phyloP scores from a whole-genome alignment of 177 flowering plant genomes.

The Vitis hybrid region DNA sequence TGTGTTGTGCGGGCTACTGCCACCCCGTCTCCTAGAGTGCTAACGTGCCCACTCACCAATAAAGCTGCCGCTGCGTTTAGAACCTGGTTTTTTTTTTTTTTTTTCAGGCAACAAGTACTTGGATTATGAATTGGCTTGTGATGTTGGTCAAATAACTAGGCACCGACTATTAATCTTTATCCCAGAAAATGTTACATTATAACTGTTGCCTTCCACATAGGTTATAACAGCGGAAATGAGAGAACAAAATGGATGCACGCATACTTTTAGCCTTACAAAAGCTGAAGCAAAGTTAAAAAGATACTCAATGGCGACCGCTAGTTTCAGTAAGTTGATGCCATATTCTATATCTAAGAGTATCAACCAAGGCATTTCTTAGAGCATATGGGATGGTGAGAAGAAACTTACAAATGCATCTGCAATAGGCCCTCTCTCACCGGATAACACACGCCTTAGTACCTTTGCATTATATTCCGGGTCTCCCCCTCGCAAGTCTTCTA shows the following conservation, averaged over 20 bases:
- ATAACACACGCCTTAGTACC: slow-evolving; percentile 59
- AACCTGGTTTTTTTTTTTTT: not conserved
- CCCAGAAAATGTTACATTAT: too few relatives aligned
- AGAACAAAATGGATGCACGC: too few relatives aligned
- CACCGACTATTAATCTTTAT: too few relatives aligned
- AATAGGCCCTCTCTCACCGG: slow-evolving; percentile 82
- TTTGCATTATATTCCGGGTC: slow-evolving; percentile 76
- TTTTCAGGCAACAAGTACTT: not conserved
- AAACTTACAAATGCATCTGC: slow-evolving; percentile 86
- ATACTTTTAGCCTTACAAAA: too few relatives aligned
- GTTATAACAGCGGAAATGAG: too few relatives aligned
- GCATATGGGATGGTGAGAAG: not conserved
- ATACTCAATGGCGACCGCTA: too few relatives aligned
- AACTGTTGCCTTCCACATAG: too few relatives aligned
- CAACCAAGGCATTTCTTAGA: not conserved
- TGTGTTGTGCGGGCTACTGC: not conserved
- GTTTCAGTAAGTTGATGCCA: too few relatives aligned
- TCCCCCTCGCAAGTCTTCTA: slow-evolving; percentile 78
- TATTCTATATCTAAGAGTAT: too few relatives aligned
- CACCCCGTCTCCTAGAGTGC: not conserved
- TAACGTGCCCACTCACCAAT: not conserved
- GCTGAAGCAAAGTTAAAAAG: too few relatives aligned
- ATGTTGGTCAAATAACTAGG: too few relatives aligned
- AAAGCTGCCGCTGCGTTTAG: not conserved
- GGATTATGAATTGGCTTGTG: not conserved